These are phyloP conservation scores for Sicyos baderoa DNA, from an alignment of 306 rosid species.

Conservation along the genomic window DNA sequence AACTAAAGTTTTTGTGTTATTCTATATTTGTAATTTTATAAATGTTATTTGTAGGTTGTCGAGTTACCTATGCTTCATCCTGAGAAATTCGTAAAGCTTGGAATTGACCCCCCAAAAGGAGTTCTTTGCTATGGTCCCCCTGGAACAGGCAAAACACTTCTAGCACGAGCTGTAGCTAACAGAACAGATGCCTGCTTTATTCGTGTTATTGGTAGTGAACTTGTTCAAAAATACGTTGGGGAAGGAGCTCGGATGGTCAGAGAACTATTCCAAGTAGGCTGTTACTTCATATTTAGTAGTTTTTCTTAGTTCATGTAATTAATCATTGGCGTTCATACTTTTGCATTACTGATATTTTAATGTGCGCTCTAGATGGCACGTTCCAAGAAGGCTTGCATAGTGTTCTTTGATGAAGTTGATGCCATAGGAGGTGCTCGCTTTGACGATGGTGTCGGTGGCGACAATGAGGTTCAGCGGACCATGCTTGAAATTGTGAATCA, in stretches of 20 bases:
- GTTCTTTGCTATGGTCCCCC: conserved; percentile 99
- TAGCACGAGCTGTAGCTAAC: conserved; percentile 98
- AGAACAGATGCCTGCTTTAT: conserved; percentile 98
- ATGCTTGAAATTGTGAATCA: conserved; percentile 99
- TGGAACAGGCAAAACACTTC: conserved; percentile 96
- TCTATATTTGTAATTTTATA: conserved; percentile 4
- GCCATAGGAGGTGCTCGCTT: conserved; percentile 99
- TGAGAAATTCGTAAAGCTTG: conserved; percentile 94
- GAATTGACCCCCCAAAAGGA: conserved; percentile 99
- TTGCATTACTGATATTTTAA: conserved; percentile 11
- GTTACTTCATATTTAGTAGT: not conserved
- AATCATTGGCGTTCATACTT: not conserved
- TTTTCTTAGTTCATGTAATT: conserved; percentile 1
- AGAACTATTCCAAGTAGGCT: conserved; percentile 76
- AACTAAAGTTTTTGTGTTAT: not conserved
- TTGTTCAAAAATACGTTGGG: conserved; percentile 95
- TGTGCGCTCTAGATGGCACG: conserved; percentile 74
- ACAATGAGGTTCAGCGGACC: conserved; percentile 92
- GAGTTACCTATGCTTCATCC: conserved; percentile 99
- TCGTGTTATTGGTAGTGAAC: conserved; percentile 98
- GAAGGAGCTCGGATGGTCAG: conserved; percentile 99
- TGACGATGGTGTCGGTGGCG: conserved; percentile 98
- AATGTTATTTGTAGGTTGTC: conserved; percentile 54
- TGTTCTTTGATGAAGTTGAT: conserved; percentile 94
- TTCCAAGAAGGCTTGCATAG: conserved; percentile 93